Evolutionary conservation across 108 stramenopile genomes (phyloP).

Genomic region (Stephanodiscus triporus): DNA sequence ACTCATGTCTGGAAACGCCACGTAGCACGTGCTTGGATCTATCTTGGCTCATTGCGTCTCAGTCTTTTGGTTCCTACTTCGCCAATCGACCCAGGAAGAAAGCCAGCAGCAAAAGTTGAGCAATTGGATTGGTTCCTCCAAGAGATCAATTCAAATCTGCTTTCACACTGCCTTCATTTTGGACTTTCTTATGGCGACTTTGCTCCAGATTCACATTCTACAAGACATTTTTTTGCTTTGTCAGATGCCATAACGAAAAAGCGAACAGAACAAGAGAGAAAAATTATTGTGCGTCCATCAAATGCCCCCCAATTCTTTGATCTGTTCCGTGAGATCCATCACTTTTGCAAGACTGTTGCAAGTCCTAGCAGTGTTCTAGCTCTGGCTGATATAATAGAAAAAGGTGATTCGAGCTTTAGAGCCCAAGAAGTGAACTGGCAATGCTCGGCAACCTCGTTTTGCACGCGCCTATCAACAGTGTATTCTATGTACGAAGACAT

Average conservation of each 20-base stretch:
- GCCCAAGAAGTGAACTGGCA: slow-evolving; percentile 80
- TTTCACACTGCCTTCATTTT: slow-evolving; percentile 60
- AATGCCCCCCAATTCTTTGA: slow-evolving; percentile 69
- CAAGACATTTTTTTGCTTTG: slow-evolving; percentile 21
- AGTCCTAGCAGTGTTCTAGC: slow-evolving; percentile 46
- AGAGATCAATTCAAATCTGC: slow-evolving; percentile 51
- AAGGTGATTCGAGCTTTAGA: slow-evolving; percentile 3
- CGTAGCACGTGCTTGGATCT: slow-evolving; percentile 62
- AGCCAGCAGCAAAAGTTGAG: slow-evolving; percentile 79
- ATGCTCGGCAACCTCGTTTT: slow-evolving; percentile 73
- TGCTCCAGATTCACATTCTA: slow-evolving; percentile 28
- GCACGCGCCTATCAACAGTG: slow-evolving; percentile 52
- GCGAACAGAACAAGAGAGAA: slow-evolving; percentile 53
- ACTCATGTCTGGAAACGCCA: slow-evolving; percentile 24
- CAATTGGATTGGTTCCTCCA: slow-evolving; percentile 57
- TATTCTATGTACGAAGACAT: slow-evolving; percentile 85
- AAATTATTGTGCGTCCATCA: slow-evolving; percentile 75
- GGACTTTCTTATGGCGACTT: slow-evolving; percentile 64
- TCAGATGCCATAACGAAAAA: slow-evolving; percentile 33
- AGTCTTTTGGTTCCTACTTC: slow-evolving; percentile 79
- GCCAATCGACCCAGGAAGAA: slow-evolving; percentile 92
- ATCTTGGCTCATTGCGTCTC: slow-evolving; percentile 78
- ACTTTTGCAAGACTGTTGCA: slow-evolving; percentile 65
- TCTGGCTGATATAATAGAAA: slow-evolving; percentile 45
- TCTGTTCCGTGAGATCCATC: slow-evolving; percentile 75